A percentile compares a stretch with the other conserved stretches of the same genome.
Evolutionary conservation across 1,139 yeast genomes (phyloP).

Genomic region (Hansenula sp.): DNA sequence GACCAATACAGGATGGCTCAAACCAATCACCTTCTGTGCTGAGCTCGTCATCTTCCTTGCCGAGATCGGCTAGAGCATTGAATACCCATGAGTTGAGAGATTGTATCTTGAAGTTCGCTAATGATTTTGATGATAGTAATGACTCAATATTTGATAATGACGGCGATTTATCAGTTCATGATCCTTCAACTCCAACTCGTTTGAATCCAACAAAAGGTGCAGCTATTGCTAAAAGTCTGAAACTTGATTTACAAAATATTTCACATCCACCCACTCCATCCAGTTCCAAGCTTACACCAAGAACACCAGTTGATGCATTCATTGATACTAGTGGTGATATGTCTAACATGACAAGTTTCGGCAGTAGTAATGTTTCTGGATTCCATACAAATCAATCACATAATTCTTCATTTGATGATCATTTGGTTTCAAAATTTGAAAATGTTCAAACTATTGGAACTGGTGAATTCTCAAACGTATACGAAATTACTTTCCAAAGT

Average conservation of each 20-base stretch:
- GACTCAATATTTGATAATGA: slow-evolving; percentile 27
- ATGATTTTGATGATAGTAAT: slow-evolving; percentile 32
- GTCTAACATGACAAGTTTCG: slow-evolving; percentile 13
- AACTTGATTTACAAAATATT: slow-evolving; percentile 10
- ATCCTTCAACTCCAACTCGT: slow-evolving; percentile 23
- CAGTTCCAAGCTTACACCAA: slow-evolving; percentile 11
- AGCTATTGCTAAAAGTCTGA: slow-evolving; percentile 24
- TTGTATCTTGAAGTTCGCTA: slow-evolving; percentile 31
- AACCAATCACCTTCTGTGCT: slow-evolving; percentile 12
- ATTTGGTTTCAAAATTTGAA: slow-evolving; percentile 64
- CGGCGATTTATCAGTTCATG: slow-evolving; percentile 9
- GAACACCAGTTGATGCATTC: slow-evolving; percentile 20
- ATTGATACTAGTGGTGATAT: slow-evolving; percentile 18
- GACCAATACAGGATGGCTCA: neutral
- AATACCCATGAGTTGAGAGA: slow-evolving; percentile 31
- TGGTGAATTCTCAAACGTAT: slow-evolving; percentile 90
- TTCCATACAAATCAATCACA: slow-evolving; percentile 8
- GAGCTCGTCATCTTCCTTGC: slow-evolving; percentile 12
- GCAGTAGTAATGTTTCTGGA: slow-evolving; percentile 12
- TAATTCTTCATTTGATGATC: slow-evolving; percentile 26
- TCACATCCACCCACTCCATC: slow-evolving; percentile 8
- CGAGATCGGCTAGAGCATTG: slow-evolving; percentile 29
- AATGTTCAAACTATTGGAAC: slow-evolving; percentile 69
- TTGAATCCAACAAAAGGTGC: slow-evolving; percentile 18
- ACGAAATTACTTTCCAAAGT: slow-evolving; percentile 63